Evolutionary conservation across 495 filamentous ascomycete species (phyloP).

Genomic region (Rhizodiscina lignyota): DNA sequence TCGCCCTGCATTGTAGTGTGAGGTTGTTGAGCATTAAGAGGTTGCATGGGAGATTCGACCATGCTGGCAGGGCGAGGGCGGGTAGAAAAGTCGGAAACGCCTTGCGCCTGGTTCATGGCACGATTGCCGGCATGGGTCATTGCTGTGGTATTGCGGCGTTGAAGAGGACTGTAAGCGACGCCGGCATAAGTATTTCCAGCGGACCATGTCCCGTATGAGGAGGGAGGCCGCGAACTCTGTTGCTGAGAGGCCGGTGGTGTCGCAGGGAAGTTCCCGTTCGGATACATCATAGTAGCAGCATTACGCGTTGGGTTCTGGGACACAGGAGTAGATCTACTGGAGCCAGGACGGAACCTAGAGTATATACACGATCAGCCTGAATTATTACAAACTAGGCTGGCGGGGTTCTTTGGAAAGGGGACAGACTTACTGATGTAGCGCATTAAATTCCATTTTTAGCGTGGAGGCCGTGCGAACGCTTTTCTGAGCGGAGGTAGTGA

Average conservation of each 20-base stretch:
- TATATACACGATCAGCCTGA: conserved; percentile 1
- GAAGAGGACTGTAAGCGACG: too few relatives aligned
- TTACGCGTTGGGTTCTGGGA: conserved; percentile 8
- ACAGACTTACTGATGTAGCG: conserved; percentile 16
- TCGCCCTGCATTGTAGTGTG: background rate
- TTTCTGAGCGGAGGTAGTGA: background rate
- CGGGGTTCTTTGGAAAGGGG: background rate
- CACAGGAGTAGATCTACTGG: conserved; percentile 13
- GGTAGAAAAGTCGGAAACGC: background rate
- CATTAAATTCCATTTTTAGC: conserved; percentile 20
- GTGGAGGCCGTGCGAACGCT: too few relatives aligned
- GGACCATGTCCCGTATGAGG: background rate
- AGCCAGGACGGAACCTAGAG: conserved; percentile 11
- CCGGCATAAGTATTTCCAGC: too few relatives aligned
- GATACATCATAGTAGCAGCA: conserved; percentile 15
- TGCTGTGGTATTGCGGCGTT: too few relatives aligned
- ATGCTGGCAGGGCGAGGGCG: background rate
- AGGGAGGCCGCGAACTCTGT: background rate
- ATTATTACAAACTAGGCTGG: conserved; percentile 4
- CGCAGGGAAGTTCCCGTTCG: background rate
- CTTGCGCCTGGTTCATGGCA: background rate
- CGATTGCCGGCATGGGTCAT: background rate
- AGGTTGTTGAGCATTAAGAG: background rate
- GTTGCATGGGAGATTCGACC: background rate
- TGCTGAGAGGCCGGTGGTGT: background rate